Conservation (phyloP, 257 asterid species). For the Capsicum pubescens region DNA sequence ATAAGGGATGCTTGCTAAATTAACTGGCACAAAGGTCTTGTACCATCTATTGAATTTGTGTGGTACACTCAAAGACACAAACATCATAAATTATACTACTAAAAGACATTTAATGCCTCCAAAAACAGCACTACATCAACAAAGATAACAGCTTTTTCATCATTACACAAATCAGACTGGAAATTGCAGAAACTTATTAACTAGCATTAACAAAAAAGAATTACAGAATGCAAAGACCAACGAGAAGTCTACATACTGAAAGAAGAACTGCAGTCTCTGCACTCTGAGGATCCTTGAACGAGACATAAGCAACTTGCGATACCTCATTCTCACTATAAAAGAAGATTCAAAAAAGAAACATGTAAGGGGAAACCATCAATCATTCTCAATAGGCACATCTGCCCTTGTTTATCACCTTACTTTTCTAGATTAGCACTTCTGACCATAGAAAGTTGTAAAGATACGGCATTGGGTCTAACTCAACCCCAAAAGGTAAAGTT, state of each 20-base stretch:
- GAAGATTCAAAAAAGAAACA: background rate
- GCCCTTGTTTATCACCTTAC: background rate
- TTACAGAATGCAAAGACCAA: background rate
- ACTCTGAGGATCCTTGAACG: conserved; percentile 66
- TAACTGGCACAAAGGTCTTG: conserved; percentile 1
- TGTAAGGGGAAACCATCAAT: background rate
- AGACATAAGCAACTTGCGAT: conserved; percentile 60
- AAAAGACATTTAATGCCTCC: too few species aligned
- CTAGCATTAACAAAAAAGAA: background rate
- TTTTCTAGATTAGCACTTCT: background rate
- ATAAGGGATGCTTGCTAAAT: background rate
- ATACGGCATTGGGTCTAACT: too few species aligned
- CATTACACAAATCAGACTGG: background rate
- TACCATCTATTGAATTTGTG: background rate
- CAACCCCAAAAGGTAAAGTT: too few species aligned
- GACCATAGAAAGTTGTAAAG: background rate
- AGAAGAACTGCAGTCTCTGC: conserved; percentile 73
- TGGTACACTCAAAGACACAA: background rate
- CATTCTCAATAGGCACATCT: background rate
- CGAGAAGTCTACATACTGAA: conserved; percentile 47
- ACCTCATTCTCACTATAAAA: conserved; percentile 56
- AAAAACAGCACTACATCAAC: background rate
- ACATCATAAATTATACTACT: background rate
- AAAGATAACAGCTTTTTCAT: background rate
- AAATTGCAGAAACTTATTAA: background rate